Conservation (phyloP, 192 early-diverging fungal species). For the Linnemannia hyalina region DNA sequence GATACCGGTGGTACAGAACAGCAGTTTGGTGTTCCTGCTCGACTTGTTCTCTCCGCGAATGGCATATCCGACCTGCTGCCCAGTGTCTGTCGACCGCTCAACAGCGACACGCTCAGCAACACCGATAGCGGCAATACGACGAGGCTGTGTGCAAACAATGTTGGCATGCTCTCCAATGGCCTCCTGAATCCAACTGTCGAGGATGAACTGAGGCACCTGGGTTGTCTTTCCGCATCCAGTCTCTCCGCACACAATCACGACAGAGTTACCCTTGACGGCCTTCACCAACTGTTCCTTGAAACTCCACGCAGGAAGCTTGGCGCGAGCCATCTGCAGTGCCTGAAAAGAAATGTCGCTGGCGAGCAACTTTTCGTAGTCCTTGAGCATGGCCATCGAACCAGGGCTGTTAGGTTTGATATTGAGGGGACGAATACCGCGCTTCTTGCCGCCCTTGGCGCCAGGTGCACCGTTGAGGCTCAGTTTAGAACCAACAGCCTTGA, state of each 20-base stretch:
- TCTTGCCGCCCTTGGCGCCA: conserved; percentile 17
- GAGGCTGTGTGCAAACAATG: conserved; percentile 93
- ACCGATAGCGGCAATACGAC: conserved; percentile 81
- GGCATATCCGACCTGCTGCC: conserved; percentile 64
- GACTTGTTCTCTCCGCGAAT: conserved; percentile 77
- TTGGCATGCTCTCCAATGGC: conserved; percentile 51
- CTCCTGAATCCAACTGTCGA: conserved; percentile 75
- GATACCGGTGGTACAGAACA: conserved; percentile 83
- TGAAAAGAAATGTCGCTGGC: conserved; percentile 38
- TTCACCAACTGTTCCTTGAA: conserved; percentile 71
- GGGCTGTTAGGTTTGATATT: conserved; percentile 53
- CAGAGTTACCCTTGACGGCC: conserved; percentile 66
- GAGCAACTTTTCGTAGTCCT: conserved; percentile 34
- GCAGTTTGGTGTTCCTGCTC: conserved; percentile 69
- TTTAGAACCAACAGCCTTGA: conserved; percentile 15
- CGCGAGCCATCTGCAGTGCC: conserved; percentile 59
- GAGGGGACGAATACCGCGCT: neutral
- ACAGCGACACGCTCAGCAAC: conserved; percentile 71
- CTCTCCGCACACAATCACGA: conserved; percentile 80
- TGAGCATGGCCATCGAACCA: conserved; percentile 42
- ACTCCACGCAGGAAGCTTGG: conserved; percentile 71
- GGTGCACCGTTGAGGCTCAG: neutral
- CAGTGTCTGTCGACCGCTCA: conserved; percentile 65
- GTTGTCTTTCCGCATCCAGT: conserved; percentile 82
- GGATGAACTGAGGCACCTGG: conserved; percentile 90